phyloP scores from a whole-genome alignment of 2,329 filamentous ascomycete genomes.

The Phoma sp. region DNA sequence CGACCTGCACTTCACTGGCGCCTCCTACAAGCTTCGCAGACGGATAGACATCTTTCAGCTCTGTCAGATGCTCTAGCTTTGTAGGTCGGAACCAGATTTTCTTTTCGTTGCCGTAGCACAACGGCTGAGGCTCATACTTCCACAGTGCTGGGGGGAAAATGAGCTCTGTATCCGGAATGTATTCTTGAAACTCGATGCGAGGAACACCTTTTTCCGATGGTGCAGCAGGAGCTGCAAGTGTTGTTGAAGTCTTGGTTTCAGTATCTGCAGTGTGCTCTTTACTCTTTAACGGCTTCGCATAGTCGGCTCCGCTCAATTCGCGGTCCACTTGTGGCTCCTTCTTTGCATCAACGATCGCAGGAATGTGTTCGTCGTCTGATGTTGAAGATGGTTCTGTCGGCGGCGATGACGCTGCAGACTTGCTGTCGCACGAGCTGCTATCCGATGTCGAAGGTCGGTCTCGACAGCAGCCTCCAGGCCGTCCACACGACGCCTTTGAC shows the following conservation, averaged over 20 bases:
- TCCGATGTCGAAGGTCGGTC: slow-evolving; percentile 35
- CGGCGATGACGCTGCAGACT: slow-evolving; percentile 36
- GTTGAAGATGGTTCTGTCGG: slow-evolving; percentile 36
- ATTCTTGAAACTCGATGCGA: slow-evolving; percentile 83
- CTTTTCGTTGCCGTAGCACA: slow-evolving; percentile 89
- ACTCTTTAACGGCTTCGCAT: slow-evolving; percentile 46
- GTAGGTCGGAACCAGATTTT: slow-evolving; percentile 93
- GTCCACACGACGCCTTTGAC: slow-evolving; percentile 43
- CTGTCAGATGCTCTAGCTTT: slow-evolving; percentile 80
- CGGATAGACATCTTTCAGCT: slow-evolving; percentile 85
- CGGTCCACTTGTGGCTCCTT: slow-evolving; percentile 30
- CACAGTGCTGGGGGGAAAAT: slow-evolving; percentile 88
- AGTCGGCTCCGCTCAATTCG: slow-evolving; percentile 38
- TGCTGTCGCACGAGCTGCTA: slow-evolving; percentile 36
- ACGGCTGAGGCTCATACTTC: slow-evolving; percentile 77
- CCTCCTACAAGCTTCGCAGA: slow-evolving; percentile 94
- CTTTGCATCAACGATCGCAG: slow-evolving; percentile 31
- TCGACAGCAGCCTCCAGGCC: slow-evolving; percentile 48
- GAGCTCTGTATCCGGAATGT: slow-evolving; percentile 86
- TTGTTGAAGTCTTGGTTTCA: slow-evolving; percentile 60
- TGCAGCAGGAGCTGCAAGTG: slow-evolving; percentile 49
- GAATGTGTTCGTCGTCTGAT: slow-evolving; percentile 39
- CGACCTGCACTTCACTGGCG: slow-evolving; percentile 95
- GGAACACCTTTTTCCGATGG: slow-evolving; percentile 58
- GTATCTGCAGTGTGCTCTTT: slow-evolving; percentile 31